A percentile compares a stretch with the other conserved stretches of the same genome.
phyloP scores from a whole-genome alignment of 495 filamentous ascomycete genomes.

The Pyrenopolyporus hunteri region DNA sequence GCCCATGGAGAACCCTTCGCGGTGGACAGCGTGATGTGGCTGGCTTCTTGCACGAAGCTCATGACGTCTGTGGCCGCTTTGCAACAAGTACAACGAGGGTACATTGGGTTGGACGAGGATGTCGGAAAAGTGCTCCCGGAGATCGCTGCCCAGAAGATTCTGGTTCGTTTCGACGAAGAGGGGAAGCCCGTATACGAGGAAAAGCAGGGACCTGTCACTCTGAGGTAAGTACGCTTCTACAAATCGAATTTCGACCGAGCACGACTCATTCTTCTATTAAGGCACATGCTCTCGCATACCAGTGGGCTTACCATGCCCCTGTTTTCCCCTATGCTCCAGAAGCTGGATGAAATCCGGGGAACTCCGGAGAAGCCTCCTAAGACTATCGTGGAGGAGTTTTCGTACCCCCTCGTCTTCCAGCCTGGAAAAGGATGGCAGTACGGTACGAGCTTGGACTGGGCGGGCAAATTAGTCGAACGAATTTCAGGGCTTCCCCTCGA shows the following conservation, averaged over 20 bases:
- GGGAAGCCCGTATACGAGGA: conserved; percentile 27
- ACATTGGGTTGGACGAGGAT: conserved; percentile 43
- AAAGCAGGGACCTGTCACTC: conserved; percentile 33
- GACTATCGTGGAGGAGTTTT: conserved; percentile 41
- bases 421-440: conserved; percentile 45
- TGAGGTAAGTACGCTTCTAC: conserved; percentile 28
- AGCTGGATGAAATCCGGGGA: conserved; percentile 28
- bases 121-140: conserved; percentile 39
- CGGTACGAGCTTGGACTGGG: conserved; percentile 43
- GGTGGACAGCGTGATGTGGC: conserved; percentile 35
- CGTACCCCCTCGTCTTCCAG: conserved; percentile 44
- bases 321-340: conserved; percentile 24
- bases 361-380: conserved; percentile 25
- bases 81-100: conserved; percentile 44
- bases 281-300: conserved; percentile 34
- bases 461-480: conserved; percentile 41
- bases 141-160: conserved; percentile 35
- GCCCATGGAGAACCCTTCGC: conserved; percentile 17
- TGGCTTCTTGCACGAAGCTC: conserved; percentile 48
- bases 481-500: conserved; percentile 38
- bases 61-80: conserved; percentile 42
- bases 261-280: conserved; percentile 30
- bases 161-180: conserved; percentile 25
- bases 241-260: neutral
- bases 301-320: conserved; percentile 26